Evolutionary conservation across 139 green algal species (phyloP), one percentile per base, ranked within the genome.

Genomic region (Chlamydomonas sphaeroides): DNA sequence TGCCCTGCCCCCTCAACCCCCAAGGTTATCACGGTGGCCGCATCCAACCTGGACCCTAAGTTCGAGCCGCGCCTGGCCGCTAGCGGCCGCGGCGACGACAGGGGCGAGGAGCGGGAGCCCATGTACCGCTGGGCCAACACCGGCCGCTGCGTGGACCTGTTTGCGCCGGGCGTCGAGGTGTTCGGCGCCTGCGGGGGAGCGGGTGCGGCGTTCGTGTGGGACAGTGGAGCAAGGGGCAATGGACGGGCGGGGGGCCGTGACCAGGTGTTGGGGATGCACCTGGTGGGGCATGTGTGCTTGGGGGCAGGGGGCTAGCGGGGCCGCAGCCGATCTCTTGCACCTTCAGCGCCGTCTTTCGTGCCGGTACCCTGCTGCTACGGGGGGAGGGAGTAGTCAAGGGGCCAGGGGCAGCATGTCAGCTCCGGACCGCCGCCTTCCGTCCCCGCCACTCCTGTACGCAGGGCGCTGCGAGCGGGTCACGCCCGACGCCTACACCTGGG

Each of bases 131-230:
- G 83, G 85, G 84, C 72, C 57, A 92, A 94, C 85, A 92, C 88
- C n/a, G 89, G 89, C 7, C 18, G 65, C 25, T 93, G 92, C 72
- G 85, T 95, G 1, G 88, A 94, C 68, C 42, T 95, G 7, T 94
- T 92, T 61, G 91, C 91, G 7, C 92, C 92, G 5, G 89, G 90
- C 0, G 92, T 95, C 6, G 91, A 95, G 67, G 92, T 95, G n/a
- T 93, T 84, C 15, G 89, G 49, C 0, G 92, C 92, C 6, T 95
- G 92, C 81, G 91, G 89, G 8, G 87, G 91, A 23, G 59, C 45
- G n/a, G 65, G 87, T 91, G 61, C 83, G 45, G 45, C 45, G 45
- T 14, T 53, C 11, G 45, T 53, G 45, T 14, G 45, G 45, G 45
- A n/a, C n/a, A n/a, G n/a, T n/a, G n/a, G n/a, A n/a, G n/a, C n/a